Evolutionary conservation across 306 rosid species (phyloP), one percentile per base, ranked within the genome.

Genomic region (Fragaria iinumae): DNA sequence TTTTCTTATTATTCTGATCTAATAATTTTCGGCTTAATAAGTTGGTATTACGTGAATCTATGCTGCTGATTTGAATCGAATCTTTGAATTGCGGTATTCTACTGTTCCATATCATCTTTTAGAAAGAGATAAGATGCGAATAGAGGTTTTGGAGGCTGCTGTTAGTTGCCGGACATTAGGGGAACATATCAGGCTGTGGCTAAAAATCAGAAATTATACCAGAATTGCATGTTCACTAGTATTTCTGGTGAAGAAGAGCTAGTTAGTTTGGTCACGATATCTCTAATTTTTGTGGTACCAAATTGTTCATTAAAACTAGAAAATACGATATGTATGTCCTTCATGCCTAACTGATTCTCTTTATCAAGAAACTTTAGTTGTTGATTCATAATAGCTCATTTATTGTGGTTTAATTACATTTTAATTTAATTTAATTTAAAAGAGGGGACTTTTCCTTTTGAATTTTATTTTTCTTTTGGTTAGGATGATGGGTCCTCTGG

Each of bases 351-450:
- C 29, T 60, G 32, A 59, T 44, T 43, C 69, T 43, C 44, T 20
- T 14, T 74, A 38, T 73, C 56, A 25, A 25, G 56, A 23, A 57
- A 20, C 2, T 43, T 25, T 59, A 12, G 18, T 74, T 16, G 29
- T 59, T 59, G 56, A 73, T 45, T 41, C 43, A 56, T 73, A 39
- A 41, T 73, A 29, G 27, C 56, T 72, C 68, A 73, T 73, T 73
- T 57, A 43, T 27, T 27, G 27, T 57, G 41, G 41, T 34, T 29
- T 43, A 43, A 57, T 27, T 11, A 4, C 7, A 25, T 43, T 21
- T 21, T 32, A 18, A 57, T 8, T 39, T 34, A 64, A 64, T 32
- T 63, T 25, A 12, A 6, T 43, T 2, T 8, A 43, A 62, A 13
- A 64, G 14, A 14, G 0, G 3, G 18, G 6, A 6, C 0, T 20